Evolutionary conservation across 257 asterid genomes (phyloP), one percentile per base, ranked within the genome.

Genomic region (Pogostemon cablin): DNA sequence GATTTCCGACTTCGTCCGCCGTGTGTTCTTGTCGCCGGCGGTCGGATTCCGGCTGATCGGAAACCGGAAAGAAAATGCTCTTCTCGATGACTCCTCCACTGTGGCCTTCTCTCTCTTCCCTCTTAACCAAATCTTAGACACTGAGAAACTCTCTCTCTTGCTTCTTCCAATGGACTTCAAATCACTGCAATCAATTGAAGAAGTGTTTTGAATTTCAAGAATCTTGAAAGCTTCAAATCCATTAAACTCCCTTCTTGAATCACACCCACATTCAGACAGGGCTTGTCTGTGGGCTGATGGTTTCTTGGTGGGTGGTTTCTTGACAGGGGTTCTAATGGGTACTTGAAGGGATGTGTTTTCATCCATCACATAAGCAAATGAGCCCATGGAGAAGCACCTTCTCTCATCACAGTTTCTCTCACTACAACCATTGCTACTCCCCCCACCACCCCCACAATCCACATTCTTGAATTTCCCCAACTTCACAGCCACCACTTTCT

Each of bases 371-470:
- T 93, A 93, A 41, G 97, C 99, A 77, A 93, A 89, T 40, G 99
- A 91, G 5, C 97, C 97, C 99, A 93, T 91, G 0, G 99, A 93
- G 67, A 90, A 89, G 68, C 98, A 93, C 59, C 98, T 81, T 35
- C 98, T 90, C 62, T 88, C 79, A 72, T 83, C 95, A 49, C 77
- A 76, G 62, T 71, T 72, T 9, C 62, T 68, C 7, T 69, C 75
- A 49, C 71, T 69, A 2, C 71, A 53, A 10, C 84, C 79, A 9
- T 80, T 20, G 25, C 25, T 20, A 20, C 25, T 20, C 25, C 25
- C 25, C 25, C 1, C 25, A 20, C 25, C 83, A 63, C 69, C 90
- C 34, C 72, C 83, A 37, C 76, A 72, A 53, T 84, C 96, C 1
- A 88, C 86, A 77, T 72, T 90, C 80, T 78, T 91, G 57, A 83